Evolutionary conservation across 1,284 basidiomycete genomes (phyloP).

Genomic region (Cystobasidiaceae sp.): DNA sequence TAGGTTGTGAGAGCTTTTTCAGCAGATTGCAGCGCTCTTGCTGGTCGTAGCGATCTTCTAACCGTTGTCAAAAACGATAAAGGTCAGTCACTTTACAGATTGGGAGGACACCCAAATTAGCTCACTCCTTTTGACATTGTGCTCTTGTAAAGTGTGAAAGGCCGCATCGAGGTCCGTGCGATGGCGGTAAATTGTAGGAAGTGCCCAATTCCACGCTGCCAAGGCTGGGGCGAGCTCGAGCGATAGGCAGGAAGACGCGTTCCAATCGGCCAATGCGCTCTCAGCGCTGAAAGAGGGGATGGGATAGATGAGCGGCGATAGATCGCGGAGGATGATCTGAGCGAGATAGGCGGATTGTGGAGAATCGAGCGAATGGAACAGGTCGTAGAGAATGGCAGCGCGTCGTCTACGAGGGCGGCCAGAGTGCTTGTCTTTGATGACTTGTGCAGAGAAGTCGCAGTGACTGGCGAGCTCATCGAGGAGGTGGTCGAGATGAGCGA

Average conservation of each 20-base stretch:
- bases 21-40: no score
- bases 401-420: slow-evolving; percentile 43
- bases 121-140: slow-evolving; percentile 34
- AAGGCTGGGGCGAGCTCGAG: slow-evolving; percentile 63
- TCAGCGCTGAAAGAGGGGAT: slow-evolving; percentile 49
- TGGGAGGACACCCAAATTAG: neutral
- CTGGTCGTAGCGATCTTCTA: neutral
- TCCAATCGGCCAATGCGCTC: slow-evolving; percentile 54
- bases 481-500: slow-evolving; percentile 56
- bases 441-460: slow-evolving; percentile 57
- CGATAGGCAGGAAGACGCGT: slow-evolving; percentile 55
- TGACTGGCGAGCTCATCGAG: slow-evolving; percentile 66
- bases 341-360: slow-evolving; percentile 61
- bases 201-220: slow-evolving; percentile 62
- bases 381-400: slow-evolving; percentile 52
- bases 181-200: slow-evolving; percentile 57
- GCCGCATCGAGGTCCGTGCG: slow-evolving; percentile 59
- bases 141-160: slow-evolving; percentile 53
- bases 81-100: neutral
- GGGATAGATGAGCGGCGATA: slow-evolving; percentile 69
- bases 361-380: slow-evolving; percentile 58
- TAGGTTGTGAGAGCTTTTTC: no score
- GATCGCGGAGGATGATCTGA: slow-evolving; percentile 77
- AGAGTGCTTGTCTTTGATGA: slow-evolving; percentile 31
- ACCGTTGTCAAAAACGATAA: neutral